Evolutionary conservation across 192 early-diverging fungal genomes (phyloP).

Genomic region (Pilobolus umbonatus): DNA sequence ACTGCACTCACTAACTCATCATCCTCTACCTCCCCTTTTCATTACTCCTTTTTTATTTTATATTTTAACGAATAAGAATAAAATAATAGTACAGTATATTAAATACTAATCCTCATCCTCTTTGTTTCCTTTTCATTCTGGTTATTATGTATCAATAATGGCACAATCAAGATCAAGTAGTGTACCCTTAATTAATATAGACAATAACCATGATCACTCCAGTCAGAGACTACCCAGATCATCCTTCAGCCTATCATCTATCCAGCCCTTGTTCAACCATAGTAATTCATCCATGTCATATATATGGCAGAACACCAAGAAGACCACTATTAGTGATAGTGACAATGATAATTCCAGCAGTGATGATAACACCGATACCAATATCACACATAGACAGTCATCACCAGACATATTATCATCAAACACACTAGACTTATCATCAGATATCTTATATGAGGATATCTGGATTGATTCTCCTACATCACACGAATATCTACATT

Average conservation of each 20-base stretch:
- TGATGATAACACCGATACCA: neutral
- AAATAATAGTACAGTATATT: no score
- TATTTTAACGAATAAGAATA: neutral
- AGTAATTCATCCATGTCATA: neutral
- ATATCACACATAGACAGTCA: no score
- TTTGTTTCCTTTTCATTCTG: neutral
- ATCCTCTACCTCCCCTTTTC: neutral
- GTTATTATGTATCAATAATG: neutral
- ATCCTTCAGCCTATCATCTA: constrained; percentile 10
- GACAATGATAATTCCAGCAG: neutral
- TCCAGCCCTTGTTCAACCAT: constrained; percentile 6
- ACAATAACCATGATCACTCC: neutral
- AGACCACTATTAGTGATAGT: neutral
- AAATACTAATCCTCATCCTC: no score
- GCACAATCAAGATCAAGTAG: constrained; percentile 9
- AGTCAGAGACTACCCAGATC: constrained; percentile 1
- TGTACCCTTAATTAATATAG: constrained; percentile 12
- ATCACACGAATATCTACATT: constrained; percentile 10
- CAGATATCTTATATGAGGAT: constrained; percentile 12
- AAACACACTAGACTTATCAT: constrained; percentile 6
- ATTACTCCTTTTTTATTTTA: neutral
- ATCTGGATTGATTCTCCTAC: constrained; percentile 16
- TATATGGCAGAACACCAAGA: neutral
- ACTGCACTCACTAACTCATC: no score
- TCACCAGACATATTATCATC: no score